phyloP scores from a whole-genome alignment of 2,329 filamentous ascomycete genomes.

The Aspergillus clavatus region DNA sequence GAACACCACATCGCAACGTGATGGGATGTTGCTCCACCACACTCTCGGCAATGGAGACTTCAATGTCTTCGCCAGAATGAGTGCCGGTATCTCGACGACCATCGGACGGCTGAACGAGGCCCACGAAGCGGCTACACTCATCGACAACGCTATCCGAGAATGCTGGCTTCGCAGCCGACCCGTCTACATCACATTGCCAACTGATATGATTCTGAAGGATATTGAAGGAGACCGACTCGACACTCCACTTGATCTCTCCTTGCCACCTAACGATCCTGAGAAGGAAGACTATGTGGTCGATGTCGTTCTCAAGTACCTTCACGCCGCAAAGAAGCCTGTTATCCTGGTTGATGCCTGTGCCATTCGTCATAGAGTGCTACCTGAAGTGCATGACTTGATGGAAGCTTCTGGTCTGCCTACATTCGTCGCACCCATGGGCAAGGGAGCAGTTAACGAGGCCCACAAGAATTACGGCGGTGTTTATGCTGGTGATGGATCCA shows the following conservation, averaged over 20 bases:
- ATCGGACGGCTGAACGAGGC: slow-evolving; percentile 67
- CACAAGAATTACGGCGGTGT: slow-evolving; percentile 75
- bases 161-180: slow-evolving; percentile 71
- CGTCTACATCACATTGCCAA: slow-evolving; percentile 78
- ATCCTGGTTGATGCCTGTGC: slow-evolving; percentile 81
- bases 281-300: slow-evolving; percentile 80
- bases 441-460: slow-evolving; percentile 74
- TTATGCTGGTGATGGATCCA: slow-evolving; percentile 74
- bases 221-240: slow-evolving; percentile 68
- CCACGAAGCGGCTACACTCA: slow-evolving; percentile 64
- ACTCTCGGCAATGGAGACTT: slow-evolving; percentile 74
- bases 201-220: slow-evolving; percentile 72
- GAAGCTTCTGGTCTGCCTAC: slow-evolving; percentile 70
- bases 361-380: slow-evolving; percentile 67
- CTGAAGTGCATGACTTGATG: slow-evolving; percentile 68
- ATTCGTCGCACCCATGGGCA: slow-evolving; percentile 88
- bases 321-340: slow-evolving; percentile 67
- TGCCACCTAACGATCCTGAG: slow-evolving; percentile 61
- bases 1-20: slow-evolving; percentile 43
- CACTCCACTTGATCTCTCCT: slow-evolving; percentile 63
- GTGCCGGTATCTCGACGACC: slow-evolving; percentile 63
- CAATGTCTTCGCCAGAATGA: slow-evolving; percentile 78
- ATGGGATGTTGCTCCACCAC: slow-evolving; percentile 54
- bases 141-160: slow-evolving; percentile 70
- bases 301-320: slow-evolving; percentile 67